Evolutionary conservation across 2,329 filamentous ascomycete genomes (phyloP).

Genomic region (Aphanoascus verrucosus): DNA sequence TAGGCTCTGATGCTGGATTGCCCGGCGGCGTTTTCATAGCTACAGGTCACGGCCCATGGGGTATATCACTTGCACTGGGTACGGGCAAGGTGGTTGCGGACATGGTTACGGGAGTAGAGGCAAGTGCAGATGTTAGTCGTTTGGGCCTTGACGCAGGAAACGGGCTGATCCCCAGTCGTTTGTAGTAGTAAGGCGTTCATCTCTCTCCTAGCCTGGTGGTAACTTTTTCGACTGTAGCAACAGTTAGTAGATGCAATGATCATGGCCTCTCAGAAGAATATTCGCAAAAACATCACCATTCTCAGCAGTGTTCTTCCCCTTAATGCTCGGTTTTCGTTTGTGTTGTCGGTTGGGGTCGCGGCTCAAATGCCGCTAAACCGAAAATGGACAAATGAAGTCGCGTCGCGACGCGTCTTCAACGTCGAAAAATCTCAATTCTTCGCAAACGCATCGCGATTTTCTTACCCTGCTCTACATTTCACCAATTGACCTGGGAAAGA

Average conservation of each 20-base stretch:
- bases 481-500: not conserved
- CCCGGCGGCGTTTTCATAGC: conserved; percentile 57
- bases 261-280: not conserved
- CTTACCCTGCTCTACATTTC: not conserved
- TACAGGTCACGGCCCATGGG: conserved; percentile 68
- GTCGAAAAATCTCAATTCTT: no score
- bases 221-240: not conserved
- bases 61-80: conserved; percentile 53
- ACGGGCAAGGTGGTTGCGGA: conserved; percentile 63
- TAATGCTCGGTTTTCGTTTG: not conserved
- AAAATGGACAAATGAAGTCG: not conserved
- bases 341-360: not conserved
- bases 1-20: conserved; percentile 43
- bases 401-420: not conserved
- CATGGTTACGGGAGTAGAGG: conserved; percentile 49
- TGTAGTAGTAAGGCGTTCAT: not conserved
- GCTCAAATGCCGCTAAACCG: not conserved
- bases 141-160: conserved; percentile 31
- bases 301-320: not conserved
- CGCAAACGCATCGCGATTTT: no score
- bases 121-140: conserved; percentile 50
- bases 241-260: not conserved
- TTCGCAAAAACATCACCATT: not conserved
- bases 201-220: not conserved
- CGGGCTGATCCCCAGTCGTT: not conserved